Percentiles rank a stretch among this genome's conserved stretches.
phyloP scores from a whole-genome alignment of 257 asterid species.

The Salvia splendens region DNA sequence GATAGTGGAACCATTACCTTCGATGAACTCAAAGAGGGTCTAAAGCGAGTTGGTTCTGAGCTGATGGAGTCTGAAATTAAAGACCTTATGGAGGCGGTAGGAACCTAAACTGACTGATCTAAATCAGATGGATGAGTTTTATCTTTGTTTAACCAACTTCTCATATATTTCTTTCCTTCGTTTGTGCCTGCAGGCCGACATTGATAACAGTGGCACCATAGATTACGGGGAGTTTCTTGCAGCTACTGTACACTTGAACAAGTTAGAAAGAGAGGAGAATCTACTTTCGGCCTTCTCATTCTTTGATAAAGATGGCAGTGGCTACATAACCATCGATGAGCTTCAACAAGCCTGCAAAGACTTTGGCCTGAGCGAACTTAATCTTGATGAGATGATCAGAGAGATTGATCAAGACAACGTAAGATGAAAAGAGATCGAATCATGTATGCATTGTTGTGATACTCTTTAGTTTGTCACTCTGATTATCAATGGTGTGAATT shows the following conservation, averaged over 20 bases:
- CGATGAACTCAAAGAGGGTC: slow-evolving; percentile 91
- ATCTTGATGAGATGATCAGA: slow-evolving; percentile 86
- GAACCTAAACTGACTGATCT: slow-evolving; percentile 16
- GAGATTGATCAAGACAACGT: slow-evolving; percentile 94
- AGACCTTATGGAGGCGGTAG: slow-evolving; percentile 89
- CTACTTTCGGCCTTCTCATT: slow-evolving; percentile 80
- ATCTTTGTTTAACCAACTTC: slow-evolving; percentile 2
- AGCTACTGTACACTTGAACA: slow-evolving; percentile 93
- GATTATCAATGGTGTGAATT: background rate
- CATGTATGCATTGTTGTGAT: background rate
- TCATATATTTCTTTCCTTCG: background rate
- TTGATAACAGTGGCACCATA: slow-evolving; percentile 88
- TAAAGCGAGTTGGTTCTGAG: slow-evolving; percentile 83
- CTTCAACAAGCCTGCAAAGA: slow-evolving; percentile 95
- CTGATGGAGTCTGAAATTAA: slow-evolving; percentile 93
- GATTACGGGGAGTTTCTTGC: slow-evolving; percentile 98
- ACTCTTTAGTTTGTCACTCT: background rate
- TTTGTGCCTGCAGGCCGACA: slow-evolving; percentile 67
- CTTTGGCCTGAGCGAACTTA: slow-evolving; percentile 75
- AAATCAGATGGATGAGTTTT: slow-evolving; percentile 5
- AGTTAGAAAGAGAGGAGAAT: slow-evolving; percentile 89
- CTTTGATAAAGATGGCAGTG: slow-evolving; percentile 93
- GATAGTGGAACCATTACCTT: slow-evolving; percentile 87
- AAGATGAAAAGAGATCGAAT: slow-evolving; percentile 34
- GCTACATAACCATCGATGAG: slow-evolving; percentile 91